phyloP scores from a whole-genome alignment of 257 asterid genomes.

The Solanum boliviense region DNA sequence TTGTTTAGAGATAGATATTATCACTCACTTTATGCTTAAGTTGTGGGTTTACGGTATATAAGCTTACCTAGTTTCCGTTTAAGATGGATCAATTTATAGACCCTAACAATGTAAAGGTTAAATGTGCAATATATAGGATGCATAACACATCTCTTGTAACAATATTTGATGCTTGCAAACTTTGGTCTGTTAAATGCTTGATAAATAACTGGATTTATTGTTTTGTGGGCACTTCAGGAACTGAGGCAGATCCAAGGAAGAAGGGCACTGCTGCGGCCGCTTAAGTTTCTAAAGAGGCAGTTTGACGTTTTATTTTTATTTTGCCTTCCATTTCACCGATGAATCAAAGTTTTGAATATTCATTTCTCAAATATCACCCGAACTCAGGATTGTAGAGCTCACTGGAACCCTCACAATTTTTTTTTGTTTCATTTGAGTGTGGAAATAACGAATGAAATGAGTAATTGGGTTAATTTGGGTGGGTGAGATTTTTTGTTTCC shows the following conservation, averaged over 20 bases:
- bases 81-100: not conserved
- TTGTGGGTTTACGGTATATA: no score
- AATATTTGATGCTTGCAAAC: not conserved
- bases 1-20: not conserved
- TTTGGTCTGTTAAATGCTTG: not conserved
- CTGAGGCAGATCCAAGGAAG: constrained; percentile 27
- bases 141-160: not conserved
- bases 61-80: no score
- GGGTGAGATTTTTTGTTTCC: no score
- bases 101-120: not conserved
- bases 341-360: not conserved
- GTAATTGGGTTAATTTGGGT: no score
- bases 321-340: not conserved
- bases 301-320: not conserved
- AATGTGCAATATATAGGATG: not conserved
- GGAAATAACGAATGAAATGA: no score
- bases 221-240: constrained; percentile 7
- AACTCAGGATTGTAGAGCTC: no score
- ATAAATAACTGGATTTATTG: not conserved
- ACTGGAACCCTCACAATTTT: no score
- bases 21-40: no score
- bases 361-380: not conserved
- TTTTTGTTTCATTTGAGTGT: no score
- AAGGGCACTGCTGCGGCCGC: constrained; percentile 11
- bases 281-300: not conserved